phyloP scores from a whole-genome alignment of 73 alveolate genomes.

The Paramecium tetraurelia region DNA sequence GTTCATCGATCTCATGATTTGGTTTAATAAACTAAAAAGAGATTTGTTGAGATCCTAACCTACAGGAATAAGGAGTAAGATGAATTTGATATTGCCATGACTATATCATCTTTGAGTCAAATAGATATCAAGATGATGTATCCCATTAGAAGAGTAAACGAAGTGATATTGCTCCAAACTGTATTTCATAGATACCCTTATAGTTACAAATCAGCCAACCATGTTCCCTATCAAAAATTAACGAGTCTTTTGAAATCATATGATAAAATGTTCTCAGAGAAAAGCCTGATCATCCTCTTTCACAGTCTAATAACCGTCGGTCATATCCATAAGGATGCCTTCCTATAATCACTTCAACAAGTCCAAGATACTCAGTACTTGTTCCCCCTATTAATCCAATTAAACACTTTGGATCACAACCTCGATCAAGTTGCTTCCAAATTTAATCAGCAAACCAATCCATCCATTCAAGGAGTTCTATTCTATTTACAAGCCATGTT shows the following conservation, averaged over 20 bases:
- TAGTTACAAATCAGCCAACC: not conserved
- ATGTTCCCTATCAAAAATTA: conserved; percentile 9
- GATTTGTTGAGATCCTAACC: not conserved
- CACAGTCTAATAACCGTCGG: not conserved
- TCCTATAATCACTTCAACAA: not conserved
- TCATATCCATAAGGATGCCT: not conserved
- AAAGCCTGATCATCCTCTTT: not conserved
- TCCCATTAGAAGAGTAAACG: not conserved
- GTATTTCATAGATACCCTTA: not conserved
- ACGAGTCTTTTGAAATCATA: not conserved
- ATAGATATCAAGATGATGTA: not conserved
- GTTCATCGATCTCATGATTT: not conserved
- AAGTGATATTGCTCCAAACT: not conserved
- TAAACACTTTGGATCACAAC: not conserved
- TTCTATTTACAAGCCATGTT: conserved; percentile 20
- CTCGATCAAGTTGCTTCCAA: not conserved
- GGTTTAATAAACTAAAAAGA: not conserved
- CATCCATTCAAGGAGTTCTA: not conserved
- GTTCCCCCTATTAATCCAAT: not conserved
- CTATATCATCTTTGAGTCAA: not conserved
- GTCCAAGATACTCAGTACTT: not conserved
- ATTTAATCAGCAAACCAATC: not conserved
- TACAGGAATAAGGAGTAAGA: conserved; percentile 6
- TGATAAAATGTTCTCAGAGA: not conserved
- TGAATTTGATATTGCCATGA: conserved; percentile 11